These are phyloP conservation scores for Phytophthora ramorum DNA, from an alignment of 352 stramenopile genomes.

Conservation along the genomic window DNA sequence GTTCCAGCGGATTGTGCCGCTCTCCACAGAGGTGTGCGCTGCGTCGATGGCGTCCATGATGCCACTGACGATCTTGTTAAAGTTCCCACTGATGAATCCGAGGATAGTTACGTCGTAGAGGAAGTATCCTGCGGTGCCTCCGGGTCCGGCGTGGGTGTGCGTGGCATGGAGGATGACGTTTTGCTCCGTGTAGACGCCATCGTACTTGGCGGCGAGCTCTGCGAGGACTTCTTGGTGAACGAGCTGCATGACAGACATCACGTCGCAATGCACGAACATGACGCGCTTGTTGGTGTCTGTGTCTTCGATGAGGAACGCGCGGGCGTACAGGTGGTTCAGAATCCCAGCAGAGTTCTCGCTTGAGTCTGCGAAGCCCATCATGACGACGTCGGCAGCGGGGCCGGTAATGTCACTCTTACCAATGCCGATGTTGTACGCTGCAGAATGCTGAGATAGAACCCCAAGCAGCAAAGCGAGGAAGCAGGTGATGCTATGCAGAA, in stretches of 20 bases:
- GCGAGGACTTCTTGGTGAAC: constrained; percentile 3
- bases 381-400: background rate
- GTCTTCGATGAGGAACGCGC: background rate
- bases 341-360: background rate
- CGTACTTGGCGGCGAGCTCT: background rate
- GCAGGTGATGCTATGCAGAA: too few relatives aligned
- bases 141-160: constrained; percentile 82
- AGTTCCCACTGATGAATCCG: constrained; percentile 59
- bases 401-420: background rate
- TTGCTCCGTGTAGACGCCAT: constrained; percentile 50
- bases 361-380: background rate
- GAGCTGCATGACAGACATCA: background rate
- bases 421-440: background rate
- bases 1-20: constrained; percentile 47
- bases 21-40: constrained; percentile 60
- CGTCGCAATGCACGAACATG: background rate
- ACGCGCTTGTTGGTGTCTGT: background rate
- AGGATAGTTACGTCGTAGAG: constrained; percentile 65
- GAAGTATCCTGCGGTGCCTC: constrained; percentile 76
- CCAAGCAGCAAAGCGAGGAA: too few relatives aligned
- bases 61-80: constrained; percentile 68
- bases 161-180: constrained; percentile 80
- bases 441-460: background rate
- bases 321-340: background rate
- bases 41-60: constrained; percentile 65